Conservation (phyloP, 176 grass and related monocot genomes). For the Carex kokanica region DNA sequence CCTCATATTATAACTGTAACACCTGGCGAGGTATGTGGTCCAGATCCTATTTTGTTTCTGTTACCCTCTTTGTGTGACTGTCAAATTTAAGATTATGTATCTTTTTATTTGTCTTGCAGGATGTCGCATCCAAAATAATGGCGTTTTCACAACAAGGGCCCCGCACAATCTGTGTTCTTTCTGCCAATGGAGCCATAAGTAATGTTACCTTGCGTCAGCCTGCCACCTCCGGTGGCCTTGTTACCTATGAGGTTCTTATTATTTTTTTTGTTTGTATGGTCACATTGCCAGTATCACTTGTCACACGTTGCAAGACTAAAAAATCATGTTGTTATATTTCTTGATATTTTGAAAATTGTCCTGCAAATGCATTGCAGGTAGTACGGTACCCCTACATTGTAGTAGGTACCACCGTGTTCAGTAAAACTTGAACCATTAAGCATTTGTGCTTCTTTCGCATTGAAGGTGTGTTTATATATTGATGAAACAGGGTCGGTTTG, state of each 20-base stretch:
- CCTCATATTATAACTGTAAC: constrained; percentile 90
- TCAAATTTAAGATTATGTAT: constrained; percentile 15
- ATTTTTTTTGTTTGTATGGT: constrained; percentile 2
- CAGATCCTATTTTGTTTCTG: constrained; percentile 21
- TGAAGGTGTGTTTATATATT: neutral
- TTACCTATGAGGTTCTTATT: constrained; percentile 79
- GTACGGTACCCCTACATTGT: neutral
- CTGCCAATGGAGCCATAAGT: constrained; percentile 92
- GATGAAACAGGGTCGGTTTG: constrained; percentile 79
- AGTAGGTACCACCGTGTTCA: neutral
- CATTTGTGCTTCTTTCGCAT: neutral
- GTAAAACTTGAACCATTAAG: constrained; percentile 3
- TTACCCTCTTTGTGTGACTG: neutral
- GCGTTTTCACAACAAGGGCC: constrained; percentile 97
- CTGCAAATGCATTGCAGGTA: neutral
- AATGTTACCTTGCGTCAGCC: constrained; percentile 95
- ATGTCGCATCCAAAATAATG: constrained; percentile 99
- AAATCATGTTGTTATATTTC: neutral
- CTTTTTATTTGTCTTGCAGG: constrained; percentile 37
- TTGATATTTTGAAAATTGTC: neutral
- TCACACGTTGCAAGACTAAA: neutral
- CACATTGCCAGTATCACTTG: neutral
- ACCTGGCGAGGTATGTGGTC: constrained; percentile 75
- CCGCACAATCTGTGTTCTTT: constrained; percentile 94
- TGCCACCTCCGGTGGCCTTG: constrained; percentile 93